These are phyloP conservation scores for Priceomyces castillae DNA, from an alignment of 805 yeast species.

Conservation along the genomic window DNA sequence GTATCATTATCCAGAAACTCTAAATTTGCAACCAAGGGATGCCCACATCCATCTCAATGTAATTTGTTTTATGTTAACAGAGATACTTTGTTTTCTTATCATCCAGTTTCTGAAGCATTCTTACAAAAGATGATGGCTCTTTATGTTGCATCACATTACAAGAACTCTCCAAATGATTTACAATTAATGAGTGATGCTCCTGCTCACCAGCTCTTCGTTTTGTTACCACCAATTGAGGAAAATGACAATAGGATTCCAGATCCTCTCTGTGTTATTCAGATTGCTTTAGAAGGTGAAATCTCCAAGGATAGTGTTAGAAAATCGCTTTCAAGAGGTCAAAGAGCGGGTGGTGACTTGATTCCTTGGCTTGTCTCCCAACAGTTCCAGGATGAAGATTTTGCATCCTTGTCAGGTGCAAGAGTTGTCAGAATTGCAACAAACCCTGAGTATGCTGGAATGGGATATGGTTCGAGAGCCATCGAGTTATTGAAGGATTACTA, in stretches of 20 bases:
- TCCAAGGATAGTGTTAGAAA: constrained; percentile 86
- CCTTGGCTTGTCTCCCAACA: constrained; percentile 98
- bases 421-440: constrained; percentile 97
- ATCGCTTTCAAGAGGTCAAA: constrained; percentile 85
- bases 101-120: constrained; percentile 94
- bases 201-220: constrained; percentile 91
- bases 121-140: constrained; percentile 96
- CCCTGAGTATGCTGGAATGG: constrained; percentile 96
- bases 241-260: constrained; percentile 83
- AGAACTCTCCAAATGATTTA: constrained; percentile 95
- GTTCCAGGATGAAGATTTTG: constrained; percentile 97
- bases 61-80: constrained; percentile 85
- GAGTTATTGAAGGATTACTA: constrained; percentile 83
- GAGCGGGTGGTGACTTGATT: constrained; percentile 97
- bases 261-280: constrained; percentile 91
- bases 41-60: constrained; percentile 94
- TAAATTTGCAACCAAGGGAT: constrained; percentile 70
- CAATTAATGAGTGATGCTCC: constrained; percentile 99
- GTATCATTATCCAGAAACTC: constrained; percentile 70
- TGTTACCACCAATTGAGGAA: constrained; percentile 87
- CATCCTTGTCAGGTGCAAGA: constrained; percentile 93
- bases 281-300: constrained; percentile 96
- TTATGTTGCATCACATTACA: constrained; percentile 95
- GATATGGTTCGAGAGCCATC: constrained; percentile 91
- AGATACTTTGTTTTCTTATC: constrained; percentile 93